Evolutionary conservation across 106 monocot genomes (phyloP).

Genomic region (Dendrobium chrysotoxum): DNA sequence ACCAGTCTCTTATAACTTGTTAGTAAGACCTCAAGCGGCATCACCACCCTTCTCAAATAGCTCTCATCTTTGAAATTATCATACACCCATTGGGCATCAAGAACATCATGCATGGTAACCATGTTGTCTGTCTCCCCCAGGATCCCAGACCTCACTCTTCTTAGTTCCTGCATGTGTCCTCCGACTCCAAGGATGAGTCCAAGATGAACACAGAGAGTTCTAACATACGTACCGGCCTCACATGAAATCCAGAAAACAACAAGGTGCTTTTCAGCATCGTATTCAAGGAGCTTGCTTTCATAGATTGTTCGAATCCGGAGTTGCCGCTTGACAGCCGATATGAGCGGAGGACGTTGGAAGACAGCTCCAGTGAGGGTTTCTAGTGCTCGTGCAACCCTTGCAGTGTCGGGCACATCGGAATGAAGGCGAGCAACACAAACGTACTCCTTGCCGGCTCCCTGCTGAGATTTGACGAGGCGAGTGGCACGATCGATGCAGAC

Average conservation of each 20-base stretch:
- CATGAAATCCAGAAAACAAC: conserved; percentile 95
- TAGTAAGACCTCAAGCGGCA: conserved; percentile 81
- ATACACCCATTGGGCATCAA: conserved; percentile 79
- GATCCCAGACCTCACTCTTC: conserved; percentile 83
- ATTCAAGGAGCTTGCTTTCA: conserved; percentile 90
- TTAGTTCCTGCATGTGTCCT: conserved; percentile 91
- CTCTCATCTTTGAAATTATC: conserved; percentile 73
- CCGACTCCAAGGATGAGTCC: conserved; percentile 81
- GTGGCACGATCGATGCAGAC: conserved; percentile 95
- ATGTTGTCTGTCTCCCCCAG: conserved; percentile 87
- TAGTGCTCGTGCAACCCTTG: conserved; percentile 59
- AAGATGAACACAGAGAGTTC: conserved; percentile 82
- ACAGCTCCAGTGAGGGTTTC: conserved; percentile 88
- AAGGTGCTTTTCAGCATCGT: conserved; percentile 50
- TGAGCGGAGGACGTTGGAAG: conserved; percentile 86
- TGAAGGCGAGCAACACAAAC: conserved; percentile 83
- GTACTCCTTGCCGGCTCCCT: conserved; percentile 97
- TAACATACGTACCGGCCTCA: conserved; percentile 86
- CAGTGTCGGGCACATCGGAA: conserved; percentile 37
- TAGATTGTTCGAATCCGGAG: conserved; percentile 82
- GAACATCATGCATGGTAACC: conserved; percentile 94
- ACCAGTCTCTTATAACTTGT: conserved; percentile 92
- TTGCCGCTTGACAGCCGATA: conserved; percentile 88
- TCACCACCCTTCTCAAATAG: conserved; percentile 69
- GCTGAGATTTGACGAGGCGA: conserved; percentile 94